phyloP scores from a whole-genome alignment of 2,329 filamentous ascomycete genomes.

The Chrysoporthe puriensis region DNA sequence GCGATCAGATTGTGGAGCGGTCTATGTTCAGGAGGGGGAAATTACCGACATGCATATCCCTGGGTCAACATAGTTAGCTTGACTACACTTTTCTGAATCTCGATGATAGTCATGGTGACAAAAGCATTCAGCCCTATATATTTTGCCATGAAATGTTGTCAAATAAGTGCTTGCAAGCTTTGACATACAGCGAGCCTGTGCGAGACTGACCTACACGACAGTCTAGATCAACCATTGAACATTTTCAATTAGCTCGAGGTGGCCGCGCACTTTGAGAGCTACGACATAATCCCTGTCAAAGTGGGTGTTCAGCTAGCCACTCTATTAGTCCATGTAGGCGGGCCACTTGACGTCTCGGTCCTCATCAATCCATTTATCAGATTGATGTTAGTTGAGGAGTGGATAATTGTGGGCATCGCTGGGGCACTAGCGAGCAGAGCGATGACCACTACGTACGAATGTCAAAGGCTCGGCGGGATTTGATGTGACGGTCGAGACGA shows the following conservation, averaged over 20 bases:
- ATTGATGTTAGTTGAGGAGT: background rate
- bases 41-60: background rate
- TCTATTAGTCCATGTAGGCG: background rate
- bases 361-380: background rate
- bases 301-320: background rate
- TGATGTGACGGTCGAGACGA: too few relatives aligned
- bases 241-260: background rate
- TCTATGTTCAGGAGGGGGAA: slow-evolving; percentile 4
- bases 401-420: background rate
- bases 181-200: background rate
- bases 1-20: background rate
- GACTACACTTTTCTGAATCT: background rate
- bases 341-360: background rate
- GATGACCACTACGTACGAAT: background rate
- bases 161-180: background rate
- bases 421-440: background rate
- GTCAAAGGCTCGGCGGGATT: background rate
- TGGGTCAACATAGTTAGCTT: background rate
- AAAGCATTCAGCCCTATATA: background rate
- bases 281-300: background rate
- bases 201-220: background rate
- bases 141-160: background rate
- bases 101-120: background rate
- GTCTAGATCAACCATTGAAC: background rate
- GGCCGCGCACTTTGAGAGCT: background rate